Evolutionary conservation across 768 basidiomycete species (phyloP), one percentile per base, ranked within the genome.

Genomic region (Mycena kentingensis): DNA sequence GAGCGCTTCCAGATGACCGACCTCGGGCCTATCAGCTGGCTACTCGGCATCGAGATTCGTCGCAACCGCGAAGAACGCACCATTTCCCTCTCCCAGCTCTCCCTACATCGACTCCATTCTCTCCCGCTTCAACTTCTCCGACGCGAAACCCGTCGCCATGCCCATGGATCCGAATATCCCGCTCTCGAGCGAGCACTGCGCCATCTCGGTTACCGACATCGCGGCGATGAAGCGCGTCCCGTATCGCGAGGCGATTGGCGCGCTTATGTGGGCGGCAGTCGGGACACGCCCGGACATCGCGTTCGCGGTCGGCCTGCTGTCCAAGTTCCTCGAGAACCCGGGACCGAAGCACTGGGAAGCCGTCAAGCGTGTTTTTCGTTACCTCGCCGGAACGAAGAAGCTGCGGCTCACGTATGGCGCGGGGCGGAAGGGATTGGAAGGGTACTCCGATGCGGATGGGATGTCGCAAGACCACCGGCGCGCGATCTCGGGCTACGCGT

Each of bases 351-450:
- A 77, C 52, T 74, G 71, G 67, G 49, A 62, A 4, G 72, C 69
- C 8, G 65, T 67, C 21, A 68, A 68, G 31, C 67, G 63, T 34
- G 53, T 75, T 18, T 57, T 71, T 24, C 62, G 65, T 2, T 78
- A 77, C 57, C 61, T 78, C 15, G 57, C 55, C 22, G 58, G 61
- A 16, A 62, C 58, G 0, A 37, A 39, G 6, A 42, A 46, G 18
- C 25, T 54, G 10, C 49, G 48, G 16, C 56, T 65, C 16, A 53
- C 51, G 22, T 59, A 59, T 31, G 60, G 59, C 16, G 24, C 46
- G 24, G 22, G 26, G 27, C 32, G 55, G 34, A 52, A 55, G 18
- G 34, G 54, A 13, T 58, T 63, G 16, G 53, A 57, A 22, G 54
- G 46, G 3, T 51, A 31, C 29, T 57, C 58, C 21, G 58, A 60